Evolutionary conservation across 2,329 filamentous ascomycete genomes (phyloP).

Genomic region (Colletotrichum acutatum): DNA sequence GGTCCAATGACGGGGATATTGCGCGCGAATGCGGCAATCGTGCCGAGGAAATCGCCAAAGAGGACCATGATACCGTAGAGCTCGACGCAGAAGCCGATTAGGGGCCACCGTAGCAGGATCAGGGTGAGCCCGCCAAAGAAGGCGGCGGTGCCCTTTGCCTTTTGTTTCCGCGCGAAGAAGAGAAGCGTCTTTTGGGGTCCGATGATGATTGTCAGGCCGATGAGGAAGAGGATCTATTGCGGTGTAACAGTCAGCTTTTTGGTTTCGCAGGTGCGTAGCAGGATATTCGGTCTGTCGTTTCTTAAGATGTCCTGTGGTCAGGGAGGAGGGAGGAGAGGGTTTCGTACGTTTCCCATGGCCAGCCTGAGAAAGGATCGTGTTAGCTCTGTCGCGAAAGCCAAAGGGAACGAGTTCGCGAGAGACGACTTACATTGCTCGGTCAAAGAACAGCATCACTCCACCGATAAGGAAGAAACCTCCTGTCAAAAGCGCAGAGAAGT

Average conservation of each 20-base stretch:
- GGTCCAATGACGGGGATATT: conserved; percentile 88
- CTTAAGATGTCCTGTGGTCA: no score
- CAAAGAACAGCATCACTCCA: conserved; percentile 97
- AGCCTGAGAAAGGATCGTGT: conserved; percentile 66
- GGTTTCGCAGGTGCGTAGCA: conserved; percentile 28
- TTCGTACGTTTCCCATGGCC: conserved; percentile 92
- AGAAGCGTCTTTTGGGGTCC: conserved; percentile 88
- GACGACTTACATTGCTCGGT: conserved; percentile 84
- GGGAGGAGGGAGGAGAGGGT: conserved; percentile 20
- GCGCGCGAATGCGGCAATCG: conserved; percentile 87
- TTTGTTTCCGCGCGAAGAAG: conserved; percentile 95
- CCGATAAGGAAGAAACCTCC: conserved; percentile 95
- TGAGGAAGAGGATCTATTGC: conserved; percentile 91
- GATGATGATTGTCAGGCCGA: conserved; percentile 96
- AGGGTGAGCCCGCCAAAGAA: conserved; percentile 86
- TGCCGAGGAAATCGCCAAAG: conserved; percentile 96
- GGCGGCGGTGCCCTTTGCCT: conserved; percentile 89
- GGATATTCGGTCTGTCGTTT: no score
- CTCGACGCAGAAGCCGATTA: conserved; percentile 91
- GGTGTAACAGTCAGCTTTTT: conserved; percentile 7
- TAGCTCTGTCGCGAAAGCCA: conserved; percentile 4
- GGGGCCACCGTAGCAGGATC: conserved; percentile 90
- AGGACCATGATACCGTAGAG: conserved; percentile 92
- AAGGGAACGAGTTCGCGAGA: no score
- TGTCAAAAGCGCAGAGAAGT: conserved; percentile 48